Base-by-base conservation (phyloP, 2,329 filamentous ascomycete species). In the Pseudocercospora eumusae region DNA sequence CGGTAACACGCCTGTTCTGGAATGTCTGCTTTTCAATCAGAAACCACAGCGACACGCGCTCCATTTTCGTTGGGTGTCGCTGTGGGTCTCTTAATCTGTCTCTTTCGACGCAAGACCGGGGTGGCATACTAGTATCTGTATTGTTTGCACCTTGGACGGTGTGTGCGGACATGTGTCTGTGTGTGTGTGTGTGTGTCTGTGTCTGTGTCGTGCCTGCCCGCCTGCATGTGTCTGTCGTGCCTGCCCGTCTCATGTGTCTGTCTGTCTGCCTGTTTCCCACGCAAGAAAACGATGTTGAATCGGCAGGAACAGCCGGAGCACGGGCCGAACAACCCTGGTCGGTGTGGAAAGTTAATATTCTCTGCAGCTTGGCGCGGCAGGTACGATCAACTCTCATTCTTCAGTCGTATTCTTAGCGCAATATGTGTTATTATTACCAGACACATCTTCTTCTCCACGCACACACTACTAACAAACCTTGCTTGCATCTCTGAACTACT, bases 11-110 rank as follows among this genome's bases (percentile, higher is more conserved):
- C 56, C 59, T 54, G 40, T 63, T 57, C 61, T 63, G 49, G 59
- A 57, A 57, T 60, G 63, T 55, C 58, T 31, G 40, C 21, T 56
- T 60, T 45, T 60, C n/a, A n/a, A 62, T 65, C 63, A 64, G 59
- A 64, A 60, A 62, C 63, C 53, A 55, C 60, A 56, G 57, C 63
- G 56, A 59, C 40, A 59, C 60, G 60, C 33, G 47, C 47, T 21
- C 25, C 20, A 31, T 31, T 59, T 44, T 54, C 47, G 63, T 55
- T 59, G 57, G 57, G 27, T 9, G 54, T 56, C 59, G 49, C 57
- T 62, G 57, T 60, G 50, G 53, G 33, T 57, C 63, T 61, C 61
- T 62, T 64, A 60, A 65, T 67, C 58, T 58, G 31, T 56, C 45
- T 60, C 49, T 42, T 45, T 60, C 56, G 56, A 45, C 60, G 50